phyloP scores from a whole-genome alignment of 192 early-diverging fungal species.

The Jimgerdemannia flammicorona region DNA sequence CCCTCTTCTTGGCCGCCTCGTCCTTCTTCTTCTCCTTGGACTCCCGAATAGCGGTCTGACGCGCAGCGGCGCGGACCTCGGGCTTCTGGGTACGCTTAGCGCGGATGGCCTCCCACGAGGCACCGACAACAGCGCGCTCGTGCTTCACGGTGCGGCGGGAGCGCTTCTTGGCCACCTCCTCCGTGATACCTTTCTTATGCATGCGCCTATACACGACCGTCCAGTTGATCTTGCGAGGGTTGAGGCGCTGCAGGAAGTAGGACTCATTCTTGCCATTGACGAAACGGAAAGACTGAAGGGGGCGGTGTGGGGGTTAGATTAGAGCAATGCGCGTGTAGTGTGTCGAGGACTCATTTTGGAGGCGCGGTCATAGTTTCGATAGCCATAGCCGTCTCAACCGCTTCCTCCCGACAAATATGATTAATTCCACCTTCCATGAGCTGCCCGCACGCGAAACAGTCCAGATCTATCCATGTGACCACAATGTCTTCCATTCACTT shows the following conservation, averaged over 20 bases:
- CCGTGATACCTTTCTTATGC: conserved; percentile 98
- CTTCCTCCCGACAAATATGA: no score
- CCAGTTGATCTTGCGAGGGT: conserved; percentile 98
- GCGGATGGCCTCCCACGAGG: conserved; percentile 93
- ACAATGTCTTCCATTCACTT: no score
- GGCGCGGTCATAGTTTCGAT: no score
- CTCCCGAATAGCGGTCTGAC: conserved; percentile 77
- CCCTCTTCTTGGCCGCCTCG: conserved; percentile 81
- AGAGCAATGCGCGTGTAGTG: no score
- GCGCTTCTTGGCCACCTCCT: conserved; percentile 96
- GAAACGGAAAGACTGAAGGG: conserved; percentile 89
- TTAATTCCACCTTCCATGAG: no score
- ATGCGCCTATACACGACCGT: conserved; percentile 95
- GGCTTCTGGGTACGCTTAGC: conserved; percentile 97
- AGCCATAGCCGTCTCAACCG: no score
- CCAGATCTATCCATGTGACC: no score
- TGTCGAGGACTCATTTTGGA: no score
- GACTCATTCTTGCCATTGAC: conserved; percentile 96
- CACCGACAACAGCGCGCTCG: conserved; percentile 94
- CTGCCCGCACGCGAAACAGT: no score
- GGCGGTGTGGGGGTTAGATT: no score
- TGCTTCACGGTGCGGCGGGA: conserved; percentile 91
- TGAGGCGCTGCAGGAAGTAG: conserved; percentile 94
- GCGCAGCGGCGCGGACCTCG: conserved; percentile 89
- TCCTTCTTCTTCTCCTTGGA: conserved; percentile 93